Conservation (phyloP, 2,329 filamentous ascomycete species). For the Arthroderma uncinatum region DNA sequence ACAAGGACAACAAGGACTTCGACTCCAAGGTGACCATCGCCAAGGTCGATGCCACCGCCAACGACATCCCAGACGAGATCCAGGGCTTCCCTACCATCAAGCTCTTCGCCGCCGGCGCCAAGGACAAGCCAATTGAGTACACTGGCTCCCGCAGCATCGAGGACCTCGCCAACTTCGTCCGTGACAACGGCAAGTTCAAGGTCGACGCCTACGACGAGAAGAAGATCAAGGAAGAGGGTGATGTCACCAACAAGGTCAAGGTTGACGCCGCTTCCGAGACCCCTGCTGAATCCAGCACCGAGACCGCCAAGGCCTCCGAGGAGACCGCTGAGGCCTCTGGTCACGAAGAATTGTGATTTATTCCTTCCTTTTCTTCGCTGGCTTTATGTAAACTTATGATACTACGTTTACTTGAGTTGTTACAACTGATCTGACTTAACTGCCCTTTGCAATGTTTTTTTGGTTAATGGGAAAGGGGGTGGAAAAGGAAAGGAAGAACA, state of each 20-base stretch:
- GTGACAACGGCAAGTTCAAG: conserved; percentile 88
- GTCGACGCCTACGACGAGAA: conserved; percentile 53
- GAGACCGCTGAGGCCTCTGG: conserved; percentile 12
- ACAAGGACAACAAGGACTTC: conserved; percentile 39
- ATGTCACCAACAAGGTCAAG: conserved; percentile 18
- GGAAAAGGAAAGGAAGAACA: background rate
- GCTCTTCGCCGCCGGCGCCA: conserved; percentile 83
- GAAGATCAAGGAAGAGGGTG: conserved; percentile 41
- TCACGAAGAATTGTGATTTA: conserved; percentile 32
- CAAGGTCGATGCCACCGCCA: conserved; percentile 92
- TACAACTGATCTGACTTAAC: background rate
- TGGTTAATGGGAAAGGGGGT: background rate
- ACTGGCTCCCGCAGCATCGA: conserved; percentile 76
- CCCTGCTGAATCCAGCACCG: conserved; percentile 17
- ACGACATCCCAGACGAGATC: conserved; percentile 95
- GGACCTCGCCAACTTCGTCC: conserved; percentile 83
- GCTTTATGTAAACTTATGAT: conserved; percentile 1
- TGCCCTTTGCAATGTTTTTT: background rate
- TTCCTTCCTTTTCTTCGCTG: background rate
- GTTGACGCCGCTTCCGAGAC: conserved; percentile 10
- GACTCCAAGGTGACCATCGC: conserved; percentile 54
- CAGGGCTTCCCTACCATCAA: conserved; percentile 99
- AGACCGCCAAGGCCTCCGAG: conserved; percentile 16
- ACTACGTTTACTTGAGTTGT: background rate
- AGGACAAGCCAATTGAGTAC: conserved; percentile 78